These are phyloP conservation scores for Neopestalotiopsis rosae DNA, from an alignment of 2,329 filamentous ascomycete genomes.

Conservation along the genomic window DNA sequence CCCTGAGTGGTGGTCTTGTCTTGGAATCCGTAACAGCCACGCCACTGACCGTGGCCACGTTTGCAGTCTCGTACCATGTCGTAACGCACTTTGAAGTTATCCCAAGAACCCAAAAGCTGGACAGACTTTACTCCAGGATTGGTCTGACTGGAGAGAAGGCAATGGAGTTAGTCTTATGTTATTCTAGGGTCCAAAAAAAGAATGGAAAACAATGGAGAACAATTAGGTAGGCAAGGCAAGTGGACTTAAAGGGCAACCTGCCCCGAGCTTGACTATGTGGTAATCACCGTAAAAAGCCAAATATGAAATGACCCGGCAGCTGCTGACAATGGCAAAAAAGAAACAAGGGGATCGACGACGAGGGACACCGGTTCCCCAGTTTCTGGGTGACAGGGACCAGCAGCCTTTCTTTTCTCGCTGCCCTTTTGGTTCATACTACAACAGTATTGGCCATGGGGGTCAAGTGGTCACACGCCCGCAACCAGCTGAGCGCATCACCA, in stretches of 20 bases:
- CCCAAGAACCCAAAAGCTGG: slow-evolving; percentile 89
- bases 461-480: neutral
- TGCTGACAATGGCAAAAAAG: slow-evolving; percentile 13
- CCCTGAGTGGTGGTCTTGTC: slow-evolving; percentile 86
- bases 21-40: slow-evolving; percentile 84
- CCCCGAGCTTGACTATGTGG: neutral
- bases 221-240: neutral
- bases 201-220: neutral
- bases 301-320: slow-evolving; percentile 10
- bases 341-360: slow-evolving; percentile 10
- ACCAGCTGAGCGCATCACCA: neutral
- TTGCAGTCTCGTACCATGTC: slow-evolving; percentile 80
- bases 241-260: neutral
- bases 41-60: slow-evolving; percentile 79
- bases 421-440: neutral
- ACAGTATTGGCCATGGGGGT: neutral
- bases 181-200: neutral
- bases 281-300: slow-evolving; percentile 10
- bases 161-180: slow-evolving; percentile 27
- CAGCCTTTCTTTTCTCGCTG: neutral
- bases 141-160: slow-evolving; percentile 55
- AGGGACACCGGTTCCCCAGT: slow-evolving; percentile 1
- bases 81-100: slow-evolving; percentile 85
- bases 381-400: slow-evolving; percentile 9
- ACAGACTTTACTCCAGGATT: slow-evolving; percentile 70